Conservation (phyloP, 805 yeast species). For the Kodamaea nitidulidarum region DNA sequence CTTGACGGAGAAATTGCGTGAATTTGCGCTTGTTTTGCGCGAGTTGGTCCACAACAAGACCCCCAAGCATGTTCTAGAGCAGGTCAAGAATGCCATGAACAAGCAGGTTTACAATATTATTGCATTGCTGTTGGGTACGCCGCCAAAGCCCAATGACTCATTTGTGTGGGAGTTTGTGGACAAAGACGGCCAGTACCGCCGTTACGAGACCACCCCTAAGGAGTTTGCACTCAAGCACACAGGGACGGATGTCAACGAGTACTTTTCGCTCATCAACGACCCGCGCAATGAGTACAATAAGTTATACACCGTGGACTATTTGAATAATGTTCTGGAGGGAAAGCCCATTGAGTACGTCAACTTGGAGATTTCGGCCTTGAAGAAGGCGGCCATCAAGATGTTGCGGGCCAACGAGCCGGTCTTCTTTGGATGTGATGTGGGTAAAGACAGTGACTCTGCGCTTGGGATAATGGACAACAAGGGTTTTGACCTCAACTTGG, state of each 20-base stretch:
- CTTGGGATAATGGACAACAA: constrained; percentile 71
- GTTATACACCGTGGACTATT: constrained; percentile 65
- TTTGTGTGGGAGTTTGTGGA: constrained; percentile 75
- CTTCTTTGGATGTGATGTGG: constrained; percentile 89
- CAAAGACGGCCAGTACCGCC: constrained; percentile 58
- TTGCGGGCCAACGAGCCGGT: constrained; percentile 73
- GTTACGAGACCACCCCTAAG: constrained; percentile 57
- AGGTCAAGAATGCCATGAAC: constrained; percentile 42
- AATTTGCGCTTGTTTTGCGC: constrained; percentile 70
- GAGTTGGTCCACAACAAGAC: constrained; percentile 42
- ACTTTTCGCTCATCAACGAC: constrained; percentile 72
- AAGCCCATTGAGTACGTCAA: constrained; percentile 69
- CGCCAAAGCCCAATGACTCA: constrained; percentile 66
- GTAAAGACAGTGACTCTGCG: constrained; percentile 59
- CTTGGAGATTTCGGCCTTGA: constrained; percentile 53
- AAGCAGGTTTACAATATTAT: constrained; percentile 62
- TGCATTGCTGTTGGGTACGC: constrained; percentile 68
- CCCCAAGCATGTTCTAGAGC: constrained; percentile 31
- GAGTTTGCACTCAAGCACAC: constrained; percentile 58
- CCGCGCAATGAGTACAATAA: constrained; percentile 70
- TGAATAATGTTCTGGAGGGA: constrained; percentile 73
- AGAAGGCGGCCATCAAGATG: constrained; percentile 61
- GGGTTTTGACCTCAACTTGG: constrained; percentile 61
- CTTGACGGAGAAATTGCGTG: constrained; percentile 67
- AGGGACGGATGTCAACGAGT: constrained; percentile 46